Conservation (phyloP, 148 eudicot genomes). For the Rhododendron ferrugineum region DNA sequence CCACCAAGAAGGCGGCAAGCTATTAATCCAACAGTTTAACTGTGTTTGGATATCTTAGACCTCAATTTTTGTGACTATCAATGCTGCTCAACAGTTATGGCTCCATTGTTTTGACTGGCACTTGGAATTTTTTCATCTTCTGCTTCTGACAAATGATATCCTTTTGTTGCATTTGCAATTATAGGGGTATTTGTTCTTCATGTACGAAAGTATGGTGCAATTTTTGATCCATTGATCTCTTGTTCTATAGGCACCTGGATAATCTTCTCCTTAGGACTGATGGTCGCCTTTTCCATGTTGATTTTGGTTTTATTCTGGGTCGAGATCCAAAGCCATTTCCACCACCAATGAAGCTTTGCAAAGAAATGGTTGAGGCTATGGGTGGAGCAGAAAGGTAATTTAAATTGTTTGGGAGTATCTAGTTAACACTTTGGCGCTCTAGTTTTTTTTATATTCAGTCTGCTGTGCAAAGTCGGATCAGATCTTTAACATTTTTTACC, state of each 20-base stretch:
- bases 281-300: conserved; percentile 95
- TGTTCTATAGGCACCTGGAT: conserved; percentile 77
- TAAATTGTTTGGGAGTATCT: background rate
- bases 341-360: conserved; percentile 99
- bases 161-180: background rate
- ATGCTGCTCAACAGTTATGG: background rate
- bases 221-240: conserved; percentile 21
- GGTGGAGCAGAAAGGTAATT: conserved; percentile 96
- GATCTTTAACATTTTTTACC: background rate
- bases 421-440: background rate
- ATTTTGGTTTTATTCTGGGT: conserved; percentile 93
- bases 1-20: background rate
- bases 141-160: background rate
- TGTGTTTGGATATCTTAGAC: background rate
- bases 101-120: background rate
- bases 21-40: background rate
- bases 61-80: background rate
- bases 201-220: background rate
- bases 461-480: background rate
- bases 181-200: background rate
- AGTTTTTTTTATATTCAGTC: background rate
- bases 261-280: conserved; percentile 89
- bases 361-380: conserved; percentile 99
- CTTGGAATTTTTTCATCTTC: background rate
- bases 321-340: conserved; percentile 99